phyloP scores from a whole-genome alignment of 106 monocot genomes.

The Vanilla planifolia region DNA sequence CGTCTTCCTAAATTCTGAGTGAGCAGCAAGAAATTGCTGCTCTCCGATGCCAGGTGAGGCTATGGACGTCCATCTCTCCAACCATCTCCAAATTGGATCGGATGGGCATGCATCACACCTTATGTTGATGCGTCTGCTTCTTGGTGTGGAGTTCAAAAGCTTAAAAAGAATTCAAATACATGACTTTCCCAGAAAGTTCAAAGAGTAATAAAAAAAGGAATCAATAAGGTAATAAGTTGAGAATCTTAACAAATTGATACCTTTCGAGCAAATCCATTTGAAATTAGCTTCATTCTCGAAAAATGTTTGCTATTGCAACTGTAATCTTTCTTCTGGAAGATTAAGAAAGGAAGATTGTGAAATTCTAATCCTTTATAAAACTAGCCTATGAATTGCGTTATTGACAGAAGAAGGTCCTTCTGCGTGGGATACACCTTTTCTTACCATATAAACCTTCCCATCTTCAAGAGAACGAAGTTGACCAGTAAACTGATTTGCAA shows the following conservation, averaged over 20 bases:
- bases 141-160: slow-evolving; percentile 47
- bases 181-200: not conserved
- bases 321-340: not conserved
- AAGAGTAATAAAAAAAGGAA: not conserved
- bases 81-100: slow-evolving; percentile 72
- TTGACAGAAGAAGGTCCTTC: no score
- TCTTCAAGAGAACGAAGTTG: no score
- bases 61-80: slow-evolving; percentile 75
- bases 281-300: slow-evolving; percentile 18
- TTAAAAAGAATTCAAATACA: slow-evolving; percentile 10
- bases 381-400: not conserved
- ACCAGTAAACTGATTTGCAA: no score
- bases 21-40: slow-evolving; percentile 29
- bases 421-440: no score
- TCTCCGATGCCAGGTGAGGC: slow-evolving; percentile 20
- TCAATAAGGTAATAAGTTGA: not conserved
- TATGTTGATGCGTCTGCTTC: slow-evolving; percentile 33
- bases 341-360: no score
- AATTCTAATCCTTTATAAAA: not conserved
- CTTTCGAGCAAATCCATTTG: slow-evolving; percentile 48
- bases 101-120: slow-evolving; percentile 37
- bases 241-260: slow-evolving; percentile 17
- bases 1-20: slow-evolving; percentile 59
- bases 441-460: no score
- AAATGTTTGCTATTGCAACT: not conserved